Conservation (phyloP, 2,329 filamentous ascomycete genomes). For the Microdochium trichocladiopsis region DNA sequence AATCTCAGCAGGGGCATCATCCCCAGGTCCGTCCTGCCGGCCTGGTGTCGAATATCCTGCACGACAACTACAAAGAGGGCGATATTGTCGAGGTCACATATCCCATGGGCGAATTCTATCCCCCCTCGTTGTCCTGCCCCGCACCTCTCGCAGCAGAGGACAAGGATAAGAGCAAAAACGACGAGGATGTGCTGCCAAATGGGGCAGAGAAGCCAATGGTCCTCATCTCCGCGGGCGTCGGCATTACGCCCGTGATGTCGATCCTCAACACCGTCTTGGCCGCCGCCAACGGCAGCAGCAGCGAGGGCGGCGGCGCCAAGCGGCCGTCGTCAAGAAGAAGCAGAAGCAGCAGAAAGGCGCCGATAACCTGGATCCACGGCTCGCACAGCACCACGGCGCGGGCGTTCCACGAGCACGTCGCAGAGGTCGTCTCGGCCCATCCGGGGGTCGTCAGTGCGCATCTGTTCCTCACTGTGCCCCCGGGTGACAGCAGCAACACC, state of each 20-base stretch:
- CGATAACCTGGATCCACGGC: constrained; percentile 58
- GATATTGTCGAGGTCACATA: constrained; percentile 48
- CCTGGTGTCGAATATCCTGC: constrained; percentile 45
- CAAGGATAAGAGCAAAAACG: neutral
- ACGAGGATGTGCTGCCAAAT: too few species aligned
- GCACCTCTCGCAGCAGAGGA: constrained; percentile 20
- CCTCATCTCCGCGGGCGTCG: constrained; percentile 62
- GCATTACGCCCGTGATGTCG: constrained; percentile 57
- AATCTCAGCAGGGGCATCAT: constrained; percentile 31
- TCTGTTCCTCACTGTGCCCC: neutral
- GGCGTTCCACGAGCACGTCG: constrained; percentile 46
- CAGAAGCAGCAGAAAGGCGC: constrained; percentile 23
- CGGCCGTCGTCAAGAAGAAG: neutral
- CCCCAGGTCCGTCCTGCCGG: constrained; percentile 30
- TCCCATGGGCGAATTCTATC: constrained; percentile 55
- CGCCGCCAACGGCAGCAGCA: constrained; percentile 6
- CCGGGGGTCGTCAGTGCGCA: neutral
- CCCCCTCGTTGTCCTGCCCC: constrained; percentile 35
- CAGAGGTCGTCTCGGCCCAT: constrained; percentile 44
- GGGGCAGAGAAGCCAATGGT: constrained; percentile 40
- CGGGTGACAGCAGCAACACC: neutral
- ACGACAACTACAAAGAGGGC: constrained; percentile 38
- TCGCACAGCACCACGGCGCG: constrained; percentile 41
- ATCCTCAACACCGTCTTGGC: constrained; percentile 51
- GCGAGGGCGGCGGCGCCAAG: constrained; percentile 8